Base-by-base conservation (phyloP, 805 yeast species). In the Naumovozyma dairenensis region DNA sequence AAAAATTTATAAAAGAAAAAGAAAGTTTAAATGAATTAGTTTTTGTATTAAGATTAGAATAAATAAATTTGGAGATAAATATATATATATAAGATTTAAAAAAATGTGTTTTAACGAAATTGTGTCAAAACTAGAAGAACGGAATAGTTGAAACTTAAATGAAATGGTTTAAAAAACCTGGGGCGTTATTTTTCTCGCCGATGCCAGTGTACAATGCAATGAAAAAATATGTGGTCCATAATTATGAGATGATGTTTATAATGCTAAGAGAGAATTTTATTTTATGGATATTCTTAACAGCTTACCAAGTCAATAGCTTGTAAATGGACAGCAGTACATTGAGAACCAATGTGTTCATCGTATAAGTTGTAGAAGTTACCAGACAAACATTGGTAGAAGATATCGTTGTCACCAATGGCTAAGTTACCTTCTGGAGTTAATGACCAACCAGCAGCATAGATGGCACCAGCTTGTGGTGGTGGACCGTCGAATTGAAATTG, bases 401-500 rank as follows among this genome's bases (percentile, higher is more conserved):
- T 66, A 38, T 73, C 73, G 30, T 60, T 54, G 47, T 63, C 60
- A 62, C 85, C 86, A 40, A 79, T 60, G 22, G 83, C 83, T 52
- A 79, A 69, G 66, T 60, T 53, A 60, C 72, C 73, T 16, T 69
- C 76, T 43, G 69, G 71, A 37, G 66, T 59, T 42, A 65, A 50
- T 28, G 67, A 57, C 83, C 83, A 76, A 45, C 83, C 82, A 40
- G 72, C 76, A 48, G 83, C 81, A 56, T 71, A 74, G 55, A 75
- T 69, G 39, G 82, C 69, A 60, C 82, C 83, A 22, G 80, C 83
- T 67, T 80, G 89, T 53, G 87, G 86, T 64, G 83, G 81, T 43
- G 86, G 85, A 56, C 87, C 87, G 60, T 80, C 87, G 54, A 80
- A 80, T 66, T 80, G 87, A 72, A 80, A 80, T 66, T 80, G 89